These are phyloP conservation scores for Physcomitrium patens DNA, from an alignment of 225 moss, liverwort and hornwort species.

Conservation along the genomic window DNA sequence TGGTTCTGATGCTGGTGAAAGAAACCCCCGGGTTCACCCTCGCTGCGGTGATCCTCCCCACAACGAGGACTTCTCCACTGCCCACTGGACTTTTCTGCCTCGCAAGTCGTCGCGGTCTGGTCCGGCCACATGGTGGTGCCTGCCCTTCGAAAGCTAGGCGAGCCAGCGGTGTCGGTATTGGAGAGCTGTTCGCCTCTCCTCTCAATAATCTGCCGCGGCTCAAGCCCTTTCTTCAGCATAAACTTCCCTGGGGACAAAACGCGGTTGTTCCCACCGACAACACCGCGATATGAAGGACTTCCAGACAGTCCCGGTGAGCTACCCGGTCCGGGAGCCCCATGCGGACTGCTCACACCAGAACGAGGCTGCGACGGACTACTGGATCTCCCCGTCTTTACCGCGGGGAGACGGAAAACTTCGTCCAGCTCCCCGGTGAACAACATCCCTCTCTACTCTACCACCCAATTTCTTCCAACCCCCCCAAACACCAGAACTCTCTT, in stretches of 20 bases:
- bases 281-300: slow-evolving; percentile 41
- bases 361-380: slow-evolving; percentile 35
- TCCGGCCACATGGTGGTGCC: slow-evolving; percentile 33
- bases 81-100: slow-evolving; percentile 34
- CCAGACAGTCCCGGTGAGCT: slow-evolving; percentile 37
- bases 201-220: slow-evolving; percentile 36
- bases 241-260: slow-evolving; percentile 55
- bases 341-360: slow-evolving; percentile 44
- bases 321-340: slow-evolving; percentile 26
- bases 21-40: slow-evolving; percentile 24
- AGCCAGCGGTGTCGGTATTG: slow-evolving; percentile 12
- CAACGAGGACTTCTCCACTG: slow-evolving; percentile 35
- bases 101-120: slow-evolving; percentile 12
- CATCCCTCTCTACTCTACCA: slow-evolving; percentile 20
- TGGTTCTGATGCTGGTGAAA: slow-evolving; percentile 32
- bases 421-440: slow-evolving; percentile 49
- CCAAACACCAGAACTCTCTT: not conserved
- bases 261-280: slow-evolving; percentile 26
- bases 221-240: slow-evolving; percentile 51
- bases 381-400: slow-evolving; percentile 47
- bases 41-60: slow-evolving; percentile 29
- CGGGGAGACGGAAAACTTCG: slow-evolving; percentile 58
- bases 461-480: not conserved
- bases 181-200: slow-evolving; percentile 30
- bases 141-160: slow-evolving; percentile 39